phyloP scores from a whole-genome alignment of 495 filamentous ascomycete genomes.

The Penicillium coprophilum region DNA sequence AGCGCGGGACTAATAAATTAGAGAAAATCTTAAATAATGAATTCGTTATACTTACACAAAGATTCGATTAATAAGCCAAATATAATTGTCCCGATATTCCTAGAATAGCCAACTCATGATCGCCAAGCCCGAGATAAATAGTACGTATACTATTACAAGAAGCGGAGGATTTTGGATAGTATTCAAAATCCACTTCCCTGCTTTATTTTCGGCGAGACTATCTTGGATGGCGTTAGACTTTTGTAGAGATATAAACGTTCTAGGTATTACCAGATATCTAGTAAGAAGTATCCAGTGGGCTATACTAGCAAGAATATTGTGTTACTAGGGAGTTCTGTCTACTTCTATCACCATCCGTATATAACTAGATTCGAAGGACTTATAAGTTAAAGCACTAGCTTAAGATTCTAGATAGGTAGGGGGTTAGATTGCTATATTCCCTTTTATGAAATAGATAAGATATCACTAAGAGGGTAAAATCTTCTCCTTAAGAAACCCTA shows the following conservation, averaged over 20 bases:
- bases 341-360: too few species aligned
- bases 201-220: conserved; percentile 8
- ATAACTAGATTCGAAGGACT: too few species aligned
- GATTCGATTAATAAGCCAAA: conserved; percentile 30
- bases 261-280: conserved; percentile 37
- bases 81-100: conserved; percentile 26
- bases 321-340: too few species aligned
- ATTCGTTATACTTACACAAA: conserved; percentile 22
- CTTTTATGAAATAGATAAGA: too few species aligned
- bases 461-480: too few species aligned
- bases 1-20: background rate
- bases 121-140: conserved; percentile 15
- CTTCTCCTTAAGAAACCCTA: too few species aligned
- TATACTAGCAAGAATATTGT: conserved; percentile 23
- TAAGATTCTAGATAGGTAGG: too few species aligned
- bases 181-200: conserved; percentile 18
- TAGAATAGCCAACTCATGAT: conserved; percentile 25
- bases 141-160: conserved; percentile 21
- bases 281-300: conserved; percentile 37
- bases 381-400: too few species aligned
- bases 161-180: conserved; percentile 28
- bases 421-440: too few species aligned
- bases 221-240: conserved; percentile 19
- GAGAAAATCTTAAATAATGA: too few species aligned
- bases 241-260: conserved; percentile 35